These are phyloP conservation scores for Daedaleopsis nitida DNA, from an alignment of 768 basidiomycete genomes.

Conservation along the genomic window DNA sequence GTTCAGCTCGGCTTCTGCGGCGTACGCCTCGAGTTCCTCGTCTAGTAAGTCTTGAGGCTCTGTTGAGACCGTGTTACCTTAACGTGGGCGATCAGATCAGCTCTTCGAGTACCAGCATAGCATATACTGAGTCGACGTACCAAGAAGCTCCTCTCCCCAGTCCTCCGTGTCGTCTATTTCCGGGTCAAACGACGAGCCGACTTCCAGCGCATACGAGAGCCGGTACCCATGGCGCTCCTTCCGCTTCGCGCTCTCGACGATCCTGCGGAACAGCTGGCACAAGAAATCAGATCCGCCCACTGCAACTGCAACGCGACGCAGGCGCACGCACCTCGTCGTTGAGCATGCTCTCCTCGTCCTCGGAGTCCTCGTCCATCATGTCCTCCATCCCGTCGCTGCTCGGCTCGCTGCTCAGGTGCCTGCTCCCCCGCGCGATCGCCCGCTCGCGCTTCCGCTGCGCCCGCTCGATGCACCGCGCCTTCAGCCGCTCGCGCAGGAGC, in stretches of 20 bases:
- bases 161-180: conserved; percentile 60
- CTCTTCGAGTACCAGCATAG: too few species aligned
- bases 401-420: conserved; percentile 35
- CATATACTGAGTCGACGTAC: conserved; percentile 30
- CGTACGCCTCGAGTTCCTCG: conserved; percentile 61
- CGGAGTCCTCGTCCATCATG: conserved; percentile 54
- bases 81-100: background rate
- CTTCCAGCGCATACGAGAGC: conserved; percentile 65
- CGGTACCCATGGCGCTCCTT: conserved; percentile 56
- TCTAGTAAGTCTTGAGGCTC: conserved; percentile 52
- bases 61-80: conserved; percentile 25
- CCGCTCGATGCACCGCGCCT: conserved; percentile 62
- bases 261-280: conserved; percentile 63
- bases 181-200: conserved; percentile 78
- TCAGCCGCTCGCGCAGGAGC: conserved; percentile 62
- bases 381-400: conserved; percentile 57
- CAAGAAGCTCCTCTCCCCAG: conserved; percentile 63
- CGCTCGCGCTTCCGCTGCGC: conserved; percentile 57
- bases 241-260: conserved; percentile 55
- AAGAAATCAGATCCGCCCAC: background rate
- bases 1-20: conserved; percentile 46
- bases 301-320: background rate
- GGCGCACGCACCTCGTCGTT: conserved; percentile 56
- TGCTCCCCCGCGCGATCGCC: conserved; percentile 39
- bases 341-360: conserved; percentile 60